Evolutionary conservation across 2,329 filamentous ascomycete genomes (phyloP).

Genomic region (Fusarium acutatum): DNA sequence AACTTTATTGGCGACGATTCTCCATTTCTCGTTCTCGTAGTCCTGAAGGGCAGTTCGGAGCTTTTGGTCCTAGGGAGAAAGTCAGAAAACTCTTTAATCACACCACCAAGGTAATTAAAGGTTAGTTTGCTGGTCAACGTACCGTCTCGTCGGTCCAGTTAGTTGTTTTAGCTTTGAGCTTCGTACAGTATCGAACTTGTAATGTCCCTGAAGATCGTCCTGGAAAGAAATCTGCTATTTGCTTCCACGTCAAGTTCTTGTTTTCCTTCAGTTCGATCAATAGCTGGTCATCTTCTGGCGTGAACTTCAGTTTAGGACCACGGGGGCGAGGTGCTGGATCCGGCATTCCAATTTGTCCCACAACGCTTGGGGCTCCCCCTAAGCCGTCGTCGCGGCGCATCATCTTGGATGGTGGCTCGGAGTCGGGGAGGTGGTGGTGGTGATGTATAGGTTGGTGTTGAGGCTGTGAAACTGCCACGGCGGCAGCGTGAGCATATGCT

Average conservation of each 20-base stretch:
- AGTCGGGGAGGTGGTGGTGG: constrained; percentile 82
- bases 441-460: constrained; percentile 72
- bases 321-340: constrained; percentile 80
- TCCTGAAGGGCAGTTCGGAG: constrained; percentile 80
- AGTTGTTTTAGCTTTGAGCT: constrained; percentile 91
- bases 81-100: constrained; percentile 7
- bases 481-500: constrained; percentile 58
- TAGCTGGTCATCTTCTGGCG: constrained; percentile 87
- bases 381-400: constrained; percentile 66
- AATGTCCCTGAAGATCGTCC: constrained; percentile 89
- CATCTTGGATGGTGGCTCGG: constrained; percentile 74
- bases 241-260: constrained; percentile 95
- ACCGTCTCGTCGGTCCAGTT: constrained; percentile 96
- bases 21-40: constrained; percentile 93
- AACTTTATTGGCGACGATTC: constrained; percentile 89
- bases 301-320: constrained; percentile 93
- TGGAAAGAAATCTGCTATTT: constrained; percentile 96
- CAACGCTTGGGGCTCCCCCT: constrained; percentile 79
- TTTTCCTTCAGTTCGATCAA: constrained; percentile 93
- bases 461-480: constrained; percentile 39
- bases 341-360: constrained; percentile 89
- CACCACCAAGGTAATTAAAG: not conserved
- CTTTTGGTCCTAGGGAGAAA: constrained; percentile 72
- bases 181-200: constrained; percentile 94
- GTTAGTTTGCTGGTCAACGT: constrained; percentile 47